Evolutionary conservation across 345 rosid species (phyloP), one percentile per base, ranked within the genome.

Genomic region (Hibiscus mutabilis): DNA sequence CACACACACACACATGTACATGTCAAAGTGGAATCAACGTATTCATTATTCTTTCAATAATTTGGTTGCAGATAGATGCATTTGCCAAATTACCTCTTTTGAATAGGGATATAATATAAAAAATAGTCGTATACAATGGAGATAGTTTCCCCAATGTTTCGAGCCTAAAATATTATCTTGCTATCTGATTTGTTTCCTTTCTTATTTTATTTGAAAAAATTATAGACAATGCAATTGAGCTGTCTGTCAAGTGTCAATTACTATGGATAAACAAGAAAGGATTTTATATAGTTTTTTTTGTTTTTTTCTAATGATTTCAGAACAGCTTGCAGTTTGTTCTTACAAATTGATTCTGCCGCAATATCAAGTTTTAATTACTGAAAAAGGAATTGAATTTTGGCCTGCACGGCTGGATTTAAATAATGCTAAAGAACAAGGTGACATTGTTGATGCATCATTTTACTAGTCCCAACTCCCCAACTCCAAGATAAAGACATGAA

Each of bases 21-120:
- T n/a, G n/a, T n/a, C 49, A 33, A 40, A 60, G 2, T 44, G 60
- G 75, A 69, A 71, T 61, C 67, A 55, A 12, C 51, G 59, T 24
- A 61, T 82, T 82, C 68, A 40, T 82, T 75, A 29, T 77, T 60
- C 59, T 60, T 29, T 69, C 67, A 51, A 72, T 57, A 9, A 18
- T 71, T 73, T 76, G 68, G 74, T 68, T 18, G 69, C 63, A 60
- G 9, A 56, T 3, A 10, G 18, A 35, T 1, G 25, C 40, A 57
- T 37, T 12, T 29, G 29, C 68, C 78, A 65, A 55, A 29, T 75
- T 68, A 69, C 68, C 15, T 44, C 24, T n/a, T 61, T 40, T 46
- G 57, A 63, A 69, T n/a, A 47, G 19, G 44, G 68, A 69, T 75
- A 75, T 77, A 69, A 29, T 60, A 40, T 68, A 29, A 2, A 33